Evolutionary conservation across 2,329 filamentous ascomycete species (phyloP).

Genomic region (Alternaria burnsii): DNA sequence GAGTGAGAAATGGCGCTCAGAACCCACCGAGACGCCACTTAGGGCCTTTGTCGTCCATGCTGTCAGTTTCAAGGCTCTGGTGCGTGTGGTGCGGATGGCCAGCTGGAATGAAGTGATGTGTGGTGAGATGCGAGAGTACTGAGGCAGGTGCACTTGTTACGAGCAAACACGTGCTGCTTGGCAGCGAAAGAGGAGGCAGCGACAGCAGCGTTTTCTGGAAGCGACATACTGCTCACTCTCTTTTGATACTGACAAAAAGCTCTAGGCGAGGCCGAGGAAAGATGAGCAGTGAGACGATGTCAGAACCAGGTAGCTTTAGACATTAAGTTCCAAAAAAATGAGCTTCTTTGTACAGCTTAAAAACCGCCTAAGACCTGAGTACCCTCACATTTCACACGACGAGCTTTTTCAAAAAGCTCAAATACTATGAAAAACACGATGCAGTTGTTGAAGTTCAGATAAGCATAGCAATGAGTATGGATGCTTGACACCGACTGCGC

Average conservation of each 20-base stretch:
- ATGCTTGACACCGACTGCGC: not conserved
- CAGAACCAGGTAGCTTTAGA: not conserved
- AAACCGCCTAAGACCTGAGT: not conserved
- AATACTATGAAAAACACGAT: not conserved
- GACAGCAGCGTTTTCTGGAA: not conserved
- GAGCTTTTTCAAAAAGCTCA: not conserved
- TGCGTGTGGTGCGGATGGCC: not conserved
- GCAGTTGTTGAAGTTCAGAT: not conserved
- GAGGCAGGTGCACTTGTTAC: not conserved
- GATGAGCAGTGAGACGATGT: not conserved
- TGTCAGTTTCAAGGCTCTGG: too few relatives aligned
- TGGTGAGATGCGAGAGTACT: not conserved
- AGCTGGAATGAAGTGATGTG: not conserved
- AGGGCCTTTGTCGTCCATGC: slow-evolving; percentile 14
- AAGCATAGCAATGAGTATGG: not conserved
- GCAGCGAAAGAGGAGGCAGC: slow-evolving; percentile 8
- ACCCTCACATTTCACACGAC: too few relatives aligned
- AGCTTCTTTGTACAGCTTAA: not conserved
- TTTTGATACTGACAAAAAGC: not conserved
- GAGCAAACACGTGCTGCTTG: not conserved
- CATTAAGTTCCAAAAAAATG: too few relatives aligned
- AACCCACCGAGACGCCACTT: slow-evolving; percentile 27
- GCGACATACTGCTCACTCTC: not conserved
- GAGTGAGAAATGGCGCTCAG: not conserved
- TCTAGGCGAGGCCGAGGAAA: not conserved